Evolutionary conservation across 1,284 basidiomycete species (phyloP).

Genomic region (Naganishia sp.): DNA sequence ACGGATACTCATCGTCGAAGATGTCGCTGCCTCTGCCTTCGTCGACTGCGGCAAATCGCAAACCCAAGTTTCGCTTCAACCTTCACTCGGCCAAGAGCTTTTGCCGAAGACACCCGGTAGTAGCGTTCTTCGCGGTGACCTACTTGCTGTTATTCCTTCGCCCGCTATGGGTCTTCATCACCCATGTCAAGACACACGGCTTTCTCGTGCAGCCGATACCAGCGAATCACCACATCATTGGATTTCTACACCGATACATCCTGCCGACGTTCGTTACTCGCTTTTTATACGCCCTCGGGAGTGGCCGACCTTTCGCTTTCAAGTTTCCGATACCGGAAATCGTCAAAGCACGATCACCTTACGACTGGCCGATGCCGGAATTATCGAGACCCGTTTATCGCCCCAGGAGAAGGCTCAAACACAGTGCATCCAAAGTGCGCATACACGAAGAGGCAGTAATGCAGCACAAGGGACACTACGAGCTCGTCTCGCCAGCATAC

Average conservation of each 20-base stretch:
- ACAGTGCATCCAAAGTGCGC: constrained; percentile 12
- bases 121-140: constrained; percentile 10
- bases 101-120: constrained; percentile 5
- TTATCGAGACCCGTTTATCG: constrained; percentile 12
- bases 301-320: constrained; percentile 24
- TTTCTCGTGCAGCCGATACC: constrained; percentile 24
- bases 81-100: not conserved
- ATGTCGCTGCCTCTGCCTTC: constrained; percentile 20
- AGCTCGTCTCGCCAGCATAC: constrained; percentile 30
- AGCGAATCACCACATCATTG: constrained; percentile 25
- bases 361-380: constrained; percentile 22
- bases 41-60: constrained; percentile 2
- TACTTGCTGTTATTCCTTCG: constrained; percentile 13
- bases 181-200: constrained; percentile 19
- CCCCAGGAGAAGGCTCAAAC: constrained; percentile 20
- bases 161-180: constrained; percentile 12
- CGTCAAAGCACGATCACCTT: constrained; percentile 15
- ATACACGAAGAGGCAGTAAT: constrained; percentile 11
- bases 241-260: constrained; percentile 18
- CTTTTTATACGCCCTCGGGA: constrained; percentile 5
- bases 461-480: constrained; percentile 24
- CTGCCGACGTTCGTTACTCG: constrained; percentile 1
- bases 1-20: not conserved
- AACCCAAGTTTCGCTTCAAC: not conserved
- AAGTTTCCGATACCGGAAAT: constrained; percentile 30